Percentiles rank a stretch among this genome's conserved stretches.
These are phyloP conservation scores for Colletotrichum liriopes DNA, from an alignment of 2,329 filamentous ascomycete genomes.

Conservation along the genomic window DNA sequence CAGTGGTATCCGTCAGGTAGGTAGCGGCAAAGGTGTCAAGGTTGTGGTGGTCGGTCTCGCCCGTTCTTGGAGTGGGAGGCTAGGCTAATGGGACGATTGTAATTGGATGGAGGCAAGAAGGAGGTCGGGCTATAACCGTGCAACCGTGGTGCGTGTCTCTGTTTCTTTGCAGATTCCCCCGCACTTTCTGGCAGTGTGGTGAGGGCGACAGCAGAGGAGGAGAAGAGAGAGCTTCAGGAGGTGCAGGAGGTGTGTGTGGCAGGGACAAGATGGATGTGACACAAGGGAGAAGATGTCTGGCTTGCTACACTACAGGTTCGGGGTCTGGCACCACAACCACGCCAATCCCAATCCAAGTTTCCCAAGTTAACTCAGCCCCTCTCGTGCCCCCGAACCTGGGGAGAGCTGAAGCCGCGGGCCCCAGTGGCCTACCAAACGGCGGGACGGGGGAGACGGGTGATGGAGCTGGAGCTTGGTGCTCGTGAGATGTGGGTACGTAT, in stretches of 20 bases:
- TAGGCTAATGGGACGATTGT: slow-evolving; percentile 36
- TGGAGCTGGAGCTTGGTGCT: slow-evolving; percentile 31
- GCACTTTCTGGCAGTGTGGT: slow-evolving; percentile 27
- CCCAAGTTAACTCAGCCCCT: slow-evolving; percentile 12
- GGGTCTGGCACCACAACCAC: slow-evolving; percentile 35
- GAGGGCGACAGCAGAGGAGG: slow-evolving; percentile 26
- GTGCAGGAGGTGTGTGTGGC: slow-evolving; percentile 30
- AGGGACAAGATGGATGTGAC: slow-evolving; percentile 37
- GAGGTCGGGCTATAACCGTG: slow-evolving; percentile 39
- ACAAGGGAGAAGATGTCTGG: slow-evolving; percentile 33
- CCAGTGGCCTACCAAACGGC: slow-evolving; percentile 6
- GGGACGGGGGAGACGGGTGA: background rate
- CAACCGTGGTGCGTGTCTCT: slow-evolving; percentile 31
- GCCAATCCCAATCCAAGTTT: slow-evolving; percentile 22
- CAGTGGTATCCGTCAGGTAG: slow-evolving; percentile 14
- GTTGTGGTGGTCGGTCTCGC: slow-evolving; percentile 33
- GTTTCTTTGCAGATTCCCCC: slow-evolving; percentile 32
- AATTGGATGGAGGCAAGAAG: slow-evolving; percentile 33
- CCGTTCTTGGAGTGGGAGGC: slow-evolving; percentile 32
- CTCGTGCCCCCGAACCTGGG: slow-evolving; percentile 33
- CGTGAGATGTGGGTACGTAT: slow-evolving; percentile 28
- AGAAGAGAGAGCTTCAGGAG: slow-evolving; percentile 38
- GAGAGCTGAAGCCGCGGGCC: slow-evolving; percentile 38
- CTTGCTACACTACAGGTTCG: slow-evolving; percentile 29
- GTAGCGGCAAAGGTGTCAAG: slow-evolving; percentile 22